Percentiles rank a stretch among this genome's conserved stretches.
Conservation (phyloP, 192 early-diverging fungal genomes). For the Geosiphon pyriformis region DNA sequence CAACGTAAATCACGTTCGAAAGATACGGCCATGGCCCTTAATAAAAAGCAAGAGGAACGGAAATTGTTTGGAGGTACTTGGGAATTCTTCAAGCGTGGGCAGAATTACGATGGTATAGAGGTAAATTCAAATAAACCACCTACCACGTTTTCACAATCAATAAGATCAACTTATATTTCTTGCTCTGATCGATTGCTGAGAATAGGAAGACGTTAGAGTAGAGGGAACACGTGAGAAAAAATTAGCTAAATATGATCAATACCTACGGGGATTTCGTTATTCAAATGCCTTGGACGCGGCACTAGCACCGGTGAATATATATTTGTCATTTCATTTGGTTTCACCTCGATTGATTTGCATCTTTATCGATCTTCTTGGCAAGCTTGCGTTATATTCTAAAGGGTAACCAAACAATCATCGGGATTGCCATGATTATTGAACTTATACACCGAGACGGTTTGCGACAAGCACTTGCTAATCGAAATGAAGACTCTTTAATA, state of each 20-base stretch:
- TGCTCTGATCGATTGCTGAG: neutral
- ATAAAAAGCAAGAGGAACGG: conserved; percentile 24
- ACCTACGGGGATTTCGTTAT: conserved; percentile 82
- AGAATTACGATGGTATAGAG: conserved; percentile 39
- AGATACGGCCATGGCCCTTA: conserved; percentile 9
- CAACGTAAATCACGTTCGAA: conserved; percentile 52
- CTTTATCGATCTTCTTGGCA: no score
- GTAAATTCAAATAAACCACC: neutral
- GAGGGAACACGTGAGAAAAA: conserved; percentile 48
- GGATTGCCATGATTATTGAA: conserved; percentile 82
- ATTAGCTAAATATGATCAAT: conserved; percentile 78
- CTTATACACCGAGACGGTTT: conserved; percentile 83
- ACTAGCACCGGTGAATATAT: conserved; percentile 53
- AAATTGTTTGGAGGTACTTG: conserved; percentile 56
- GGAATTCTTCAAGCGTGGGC: conserved; percentile 69
- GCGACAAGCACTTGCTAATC: conserved; percentile 67
- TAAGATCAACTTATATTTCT: neutral
- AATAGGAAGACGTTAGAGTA: conserved; percentile 60
- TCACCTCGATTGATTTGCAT: neutral
- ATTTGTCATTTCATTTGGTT: neutral
- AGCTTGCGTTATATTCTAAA: conserved; percentile 7
- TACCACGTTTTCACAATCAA: neutral
- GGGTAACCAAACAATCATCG: conserved; percentile 44
- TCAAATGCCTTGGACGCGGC: conserved; percentile 84
- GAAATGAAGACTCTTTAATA: conserved; percentile 84